phyloP scores from a whole-genome alignment of 306 rosid genomes.

The Quercus gilva region DNA sequence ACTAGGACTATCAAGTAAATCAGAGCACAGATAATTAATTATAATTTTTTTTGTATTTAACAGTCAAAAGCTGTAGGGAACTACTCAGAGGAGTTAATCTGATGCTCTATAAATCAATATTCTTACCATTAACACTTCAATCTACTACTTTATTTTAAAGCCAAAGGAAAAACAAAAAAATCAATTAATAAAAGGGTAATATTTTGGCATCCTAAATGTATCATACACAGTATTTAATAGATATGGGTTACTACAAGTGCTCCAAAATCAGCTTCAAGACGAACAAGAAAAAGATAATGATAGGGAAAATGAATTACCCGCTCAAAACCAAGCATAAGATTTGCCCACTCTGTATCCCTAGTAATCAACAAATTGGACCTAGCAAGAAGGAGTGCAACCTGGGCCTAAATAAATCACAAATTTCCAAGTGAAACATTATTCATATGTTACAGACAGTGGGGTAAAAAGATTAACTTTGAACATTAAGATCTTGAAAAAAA shows the following conservation, averaged over 20 bases:
- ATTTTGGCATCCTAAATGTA: background rate
- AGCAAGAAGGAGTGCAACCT: constrained; percentile 85
- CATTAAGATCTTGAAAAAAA: background rate
- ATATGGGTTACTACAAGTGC: background rate
- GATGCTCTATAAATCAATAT: background rate
- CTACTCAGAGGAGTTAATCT: background rate
- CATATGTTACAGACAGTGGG: constrained; percentile 7
- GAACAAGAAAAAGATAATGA: background rate
- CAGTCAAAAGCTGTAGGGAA: background rate
- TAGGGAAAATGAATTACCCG: constrained; percentile 51
- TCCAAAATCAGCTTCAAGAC: background rate
- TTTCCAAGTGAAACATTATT: constrained; percentile 19
- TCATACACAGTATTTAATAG: background rate
- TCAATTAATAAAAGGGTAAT: background rate
- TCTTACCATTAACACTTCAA: background rate
- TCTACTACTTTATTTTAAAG: background rate
- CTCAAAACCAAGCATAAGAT: constrained; percentile 88
- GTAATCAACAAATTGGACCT: constrained; percentile 92
- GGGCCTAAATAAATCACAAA: constrained; percentile 43
- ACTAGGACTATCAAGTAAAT: background rate
- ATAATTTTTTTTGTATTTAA: background rate
- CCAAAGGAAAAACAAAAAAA: background rate
- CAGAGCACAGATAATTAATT: background rate
- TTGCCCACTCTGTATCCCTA: constrained; percentile 96
- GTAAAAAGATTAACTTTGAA: background rate